These are phyloP conservation scores for Melampsora medusae DNA, from an alignment of 1,284 basidiomycete species.

Conservation along the genomic window DNA sequence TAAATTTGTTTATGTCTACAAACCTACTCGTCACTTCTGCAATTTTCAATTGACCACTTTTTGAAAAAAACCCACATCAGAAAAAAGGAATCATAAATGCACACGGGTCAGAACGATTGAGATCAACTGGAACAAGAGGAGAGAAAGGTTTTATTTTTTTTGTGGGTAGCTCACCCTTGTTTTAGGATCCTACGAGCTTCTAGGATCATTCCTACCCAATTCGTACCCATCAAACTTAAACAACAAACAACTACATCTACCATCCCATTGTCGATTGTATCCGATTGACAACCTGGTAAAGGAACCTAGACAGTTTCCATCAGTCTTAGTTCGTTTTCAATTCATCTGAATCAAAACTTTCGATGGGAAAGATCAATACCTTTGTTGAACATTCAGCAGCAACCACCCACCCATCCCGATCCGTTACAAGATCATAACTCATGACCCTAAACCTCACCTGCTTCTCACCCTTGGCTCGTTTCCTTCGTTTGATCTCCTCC, in stretches of 20 bases:
- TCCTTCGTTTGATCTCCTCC: not conserved
- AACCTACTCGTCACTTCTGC: conserved; percentile 95
- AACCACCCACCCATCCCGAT: conserved; percentile 62
- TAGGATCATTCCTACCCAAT: conserved; percentile 85
- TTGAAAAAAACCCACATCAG: conserved; percentile 1
- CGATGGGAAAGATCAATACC: conserved; percentile 28
- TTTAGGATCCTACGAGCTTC: conserved; percentile 86
- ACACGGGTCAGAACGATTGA: not conserved
- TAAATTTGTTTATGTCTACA: conserved; percentile 71
- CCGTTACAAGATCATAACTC: conserved; percentile 75
- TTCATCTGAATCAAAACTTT: too few relatives aligned
- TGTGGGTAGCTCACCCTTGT: conserved; percentile 63
- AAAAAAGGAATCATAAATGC: not conserved
- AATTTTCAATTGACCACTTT: conserved; percentile 80
- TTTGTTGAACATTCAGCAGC: conserved; percentile 49
- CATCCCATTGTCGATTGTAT: conserved; percentile 49
- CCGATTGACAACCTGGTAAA: conserved; percentile 48
- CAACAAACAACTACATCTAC: conserved; percentile 85
- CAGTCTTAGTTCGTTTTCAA: too few relatives aligned
- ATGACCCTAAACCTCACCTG: conserved; percentile 60
- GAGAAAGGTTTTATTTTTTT: too few relatives aligned
- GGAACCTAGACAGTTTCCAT: conserved; percentile 38
- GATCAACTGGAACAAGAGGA: too few relatives aligned
- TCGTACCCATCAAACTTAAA: conserved; percentile 92
- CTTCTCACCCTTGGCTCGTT: conserved; percentile 71